Evolutionary conservation across 768 basidiomycete species (phyloP).

Genomic region (Pholiota conissans): DNA sequence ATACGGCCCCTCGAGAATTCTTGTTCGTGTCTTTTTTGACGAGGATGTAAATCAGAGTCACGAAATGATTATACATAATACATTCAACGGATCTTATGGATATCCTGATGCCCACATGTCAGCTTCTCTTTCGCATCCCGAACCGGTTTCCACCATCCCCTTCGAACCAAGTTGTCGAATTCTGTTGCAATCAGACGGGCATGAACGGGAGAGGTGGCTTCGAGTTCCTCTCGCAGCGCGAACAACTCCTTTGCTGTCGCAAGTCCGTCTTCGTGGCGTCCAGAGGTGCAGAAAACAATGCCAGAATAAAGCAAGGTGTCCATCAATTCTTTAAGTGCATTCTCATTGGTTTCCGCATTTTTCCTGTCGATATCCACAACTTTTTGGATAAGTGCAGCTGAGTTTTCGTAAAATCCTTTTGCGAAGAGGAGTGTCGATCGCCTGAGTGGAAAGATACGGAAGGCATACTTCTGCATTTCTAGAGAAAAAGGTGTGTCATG

Average conservation of each 20-base stretch:
- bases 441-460: background rate
- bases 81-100: too few species aligned
- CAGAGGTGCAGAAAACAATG: background rate
- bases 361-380: background rate
- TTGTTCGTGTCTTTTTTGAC: too few species aligned
- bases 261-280: background rate
- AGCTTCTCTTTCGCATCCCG: background rate
- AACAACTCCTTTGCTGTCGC: background rate
- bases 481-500: too few species aligned
- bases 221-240: background rate
- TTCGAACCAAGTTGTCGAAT: background rate
- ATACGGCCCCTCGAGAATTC: too few species aligned
- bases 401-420: background rate
- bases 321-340: background rate
- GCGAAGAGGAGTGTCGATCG: background rate
- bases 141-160: background rate
- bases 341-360: background rate
- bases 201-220: background rate
- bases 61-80: too few species aligned
- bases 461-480: background rate
- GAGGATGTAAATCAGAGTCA: too few species aligned
- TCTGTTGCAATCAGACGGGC: background rate
- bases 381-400: background rate
- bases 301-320: background rate
- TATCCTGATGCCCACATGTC: background rate